Base-by-base conservation (phyloP, 2,329 filamentous ascomycete species). In the Pestalotiopsis sp. region DNA sequence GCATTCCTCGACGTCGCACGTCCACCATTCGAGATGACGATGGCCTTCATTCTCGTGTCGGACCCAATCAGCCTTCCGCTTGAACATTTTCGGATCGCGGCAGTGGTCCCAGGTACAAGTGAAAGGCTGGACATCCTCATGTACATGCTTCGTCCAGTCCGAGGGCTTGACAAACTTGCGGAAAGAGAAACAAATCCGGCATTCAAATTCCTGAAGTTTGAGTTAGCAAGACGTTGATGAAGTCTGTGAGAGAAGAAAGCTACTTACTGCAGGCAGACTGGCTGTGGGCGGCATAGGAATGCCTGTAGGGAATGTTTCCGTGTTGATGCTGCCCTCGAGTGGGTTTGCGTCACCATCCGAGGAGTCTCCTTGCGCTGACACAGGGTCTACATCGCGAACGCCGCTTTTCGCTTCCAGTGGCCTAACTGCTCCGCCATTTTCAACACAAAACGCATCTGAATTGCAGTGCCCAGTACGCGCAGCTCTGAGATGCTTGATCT, bases 101-200 rank as follows among this genome's bases (percentile, higher is more conserved):
- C 95, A 97, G 64, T 89, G 86, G 2, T 92, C 90, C 83, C 95
- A 97, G 0, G 94, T 97, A 80, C 95, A 98, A 3, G 93, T 97
- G 74, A 97, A 97, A 0, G 95, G 95, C 77, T 96, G 93, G 1
- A 97, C 90, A 77, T 98, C 95, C 80, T 97, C 95, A 74, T 97
- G 93, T 0, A 98, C 93, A 76, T 98, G 95, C 78, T 98, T 97
- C 1, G 94, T 97, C 95, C 95, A 98, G 80, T 98, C 95, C 0
- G 94, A 97, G 17, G 94, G 95, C 79, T 97, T 97, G 74, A 91
- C 89, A 74, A 96, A 94, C 75, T 90, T 93, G 84, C 96, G 97
- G 66, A 90, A 87, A 73, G 91, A 89, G 82, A 93, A 97, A 81
- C 95, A 97, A 25, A 97, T 83, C 49, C 92, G 91, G 73, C 95